Conservation (phyloP, 768 basidiomycete genomes). For the Russula vinacea region DNA sequence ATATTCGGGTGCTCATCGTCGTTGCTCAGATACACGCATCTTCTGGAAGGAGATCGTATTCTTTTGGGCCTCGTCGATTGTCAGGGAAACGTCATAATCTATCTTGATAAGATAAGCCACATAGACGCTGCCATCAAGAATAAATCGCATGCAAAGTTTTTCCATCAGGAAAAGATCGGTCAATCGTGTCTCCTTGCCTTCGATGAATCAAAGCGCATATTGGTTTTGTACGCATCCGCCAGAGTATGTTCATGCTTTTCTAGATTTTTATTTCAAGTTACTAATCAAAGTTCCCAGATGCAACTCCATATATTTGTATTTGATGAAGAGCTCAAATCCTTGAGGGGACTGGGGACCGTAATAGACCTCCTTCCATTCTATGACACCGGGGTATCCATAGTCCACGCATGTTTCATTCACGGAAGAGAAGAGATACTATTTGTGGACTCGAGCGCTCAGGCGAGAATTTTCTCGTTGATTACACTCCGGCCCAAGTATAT, state of each 20-base stretch:
- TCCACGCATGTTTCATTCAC: constrained; percentile 44
- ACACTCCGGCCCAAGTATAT: constrained; percentile 53
- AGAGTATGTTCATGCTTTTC: constrained; percentile 37
- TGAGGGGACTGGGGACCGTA: constrained; percentile 44
- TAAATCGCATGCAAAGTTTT: constrained; percentile 9
- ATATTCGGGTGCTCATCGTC: neutral
- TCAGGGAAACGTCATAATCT: constrained; percentile 19
- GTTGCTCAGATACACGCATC: constrained; percentile 18
- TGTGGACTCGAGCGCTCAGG: constrained; percentile 44
- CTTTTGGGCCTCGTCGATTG: constrained; percentile 21
- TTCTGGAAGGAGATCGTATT: constrained; percentile 24
- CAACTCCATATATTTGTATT: constrained; percentile 47
- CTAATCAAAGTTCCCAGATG: constrained; percentile 28
- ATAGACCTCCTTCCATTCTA: constrained; percentile 49
- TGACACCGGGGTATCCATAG: constrained; percentile 33
- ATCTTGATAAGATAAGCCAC: constrained; percentile 16
- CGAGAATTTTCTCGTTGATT: constrained; percentile 53
- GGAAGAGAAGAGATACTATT: constrained; percentile 55
- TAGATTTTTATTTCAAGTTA: no score
- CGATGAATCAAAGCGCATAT: constrained; percentile 51
- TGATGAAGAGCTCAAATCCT: constrained; percentile 45
- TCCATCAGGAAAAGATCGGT: constrained; percentile 50
- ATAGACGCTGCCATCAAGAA: constrained; percentile 17
- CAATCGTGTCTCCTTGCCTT: constrained; percentile 46
- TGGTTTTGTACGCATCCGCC: constrained; percentile 46